Conservation (phyloP, 805 yeast species). For the Metschnikowia drakensbergensis region DNA sequence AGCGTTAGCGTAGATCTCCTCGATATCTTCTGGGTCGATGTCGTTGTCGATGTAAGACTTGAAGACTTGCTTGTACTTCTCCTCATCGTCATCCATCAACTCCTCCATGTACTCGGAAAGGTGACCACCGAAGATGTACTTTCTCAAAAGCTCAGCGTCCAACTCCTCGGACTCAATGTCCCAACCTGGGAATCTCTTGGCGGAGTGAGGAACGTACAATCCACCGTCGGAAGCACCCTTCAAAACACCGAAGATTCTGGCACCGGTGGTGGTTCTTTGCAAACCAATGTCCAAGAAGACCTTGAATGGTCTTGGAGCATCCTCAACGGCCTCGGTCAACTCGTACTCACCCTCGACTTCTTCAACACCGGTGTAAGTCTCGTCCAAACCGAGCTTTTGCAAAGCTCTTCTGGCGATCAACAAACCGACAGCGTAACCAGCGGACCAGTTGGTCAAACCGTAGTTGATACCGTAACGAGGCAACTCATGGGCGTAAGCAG, state of each 20-base stretch:
- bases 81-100: constrained; percentile 99
- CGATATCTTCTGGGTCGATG: constrained; percentile 93
- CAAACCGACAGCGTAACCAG: constrained; percentile 98
- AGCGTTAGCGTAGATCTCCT: constrained; percentile 92
- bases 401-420: constrained; percentile 98
- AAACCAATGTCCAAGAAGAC: constrained; percentile 98
- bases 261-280: constrained; percentile 99
- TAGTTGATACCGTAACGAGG: constrained; percentile 96
- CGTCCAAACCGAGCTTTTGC: constrained; percentile 96
- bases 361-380: constrained; percentile 97
- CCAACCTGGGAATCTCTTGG: constrained; percentile 99
- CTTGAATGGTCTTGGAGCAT: constrained; percentile 99
- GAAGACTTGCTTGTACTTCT: constrained; percentile 95
- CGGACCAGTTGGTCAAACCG: constrained; percentile 99
- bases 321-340: constrained; percentile 99
- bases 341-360: constrained; percentile 99
- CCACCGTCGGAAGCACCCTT: constrained; percentile 99
- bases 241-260: constrained; percentile 98
- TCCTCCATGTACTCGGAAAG: constrained; percentile 99
- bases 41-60: constrained; percentile 95
- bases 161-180: constrained; percentile 98
- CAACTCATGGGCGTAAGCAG: constrained; percentile 98
- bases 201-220: constrained; percentile 97
- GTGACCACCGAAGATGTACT: constrained; percentile 99
- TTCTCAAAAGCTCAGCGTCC: constrained; percentile 95